These are phyloP conservation scores for Fusarium metavorans DNA, from an alignment of 2,329 filamentous ascomycete species.

Conservation along the genomic window DNA sequence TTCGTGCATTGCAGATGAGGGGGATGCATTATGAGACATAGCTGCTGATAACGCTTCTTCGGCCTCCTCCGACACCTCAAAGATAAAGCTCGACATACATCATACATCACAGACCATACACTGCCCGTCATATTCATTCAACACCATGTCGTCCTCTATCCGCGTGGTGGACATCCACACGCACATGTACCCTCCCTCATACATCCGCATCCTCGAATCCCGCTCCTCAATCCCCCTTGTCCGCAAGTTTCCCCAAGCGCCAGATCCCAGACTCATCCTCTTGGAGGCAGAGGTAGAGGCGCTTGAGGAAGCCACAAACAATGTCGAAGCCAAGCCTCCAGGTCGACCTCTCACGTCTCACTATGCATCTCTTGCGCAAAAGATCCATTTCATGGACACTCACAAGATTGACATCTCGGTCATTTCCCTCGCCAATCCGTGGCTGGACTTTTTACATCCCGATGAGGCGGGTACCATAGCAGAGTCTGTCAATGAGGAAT, in stretches of 20 bases:
- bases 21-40: not conserved
- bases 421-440: conserved; percentile 91
- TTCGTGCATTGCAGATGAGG: not conserved
- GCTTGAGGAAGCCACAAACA: conserved; percentile 63
- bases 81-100: not conserved
- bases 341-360: conserved; percentile 86
- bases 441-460: conserved; percentile 84
- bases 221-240: conserved; percentile 77
- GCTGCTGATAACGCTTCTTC: not conserved
- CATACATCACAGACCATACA: not conserved
- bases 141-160: conserved; percentile 50
- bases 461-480: conserved; percentile 74
- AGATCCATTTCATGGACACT: conserved; percentile 87
- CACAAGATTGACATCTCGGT: conserved; percentile 87
- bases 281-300: conserved; percentile 63
- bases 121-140: not conserved
- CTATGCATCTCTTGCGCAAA: conserved; percentile 83
- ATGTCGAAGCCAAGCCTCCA: conserved; percentile 68
- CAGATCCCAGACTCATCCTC: conserved; percentile 74
- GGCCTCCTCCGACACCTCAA: not conserved
- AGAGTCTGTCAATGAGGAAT: conserved; percentile 78
- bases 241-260: conserved; percentile 68
- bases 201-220: conserved; percentile 70
- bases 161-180: conserved; percentile 75
- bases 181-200: conserved; percentile 76